A percentile compares a stretch with the other conserved stretches of the same genome.
These are phyloP conservation scores for Nicotiana tomentosiformis DNA, from an alignment of 257 asterid genomes.

Conservation along the genomic window DNA sequence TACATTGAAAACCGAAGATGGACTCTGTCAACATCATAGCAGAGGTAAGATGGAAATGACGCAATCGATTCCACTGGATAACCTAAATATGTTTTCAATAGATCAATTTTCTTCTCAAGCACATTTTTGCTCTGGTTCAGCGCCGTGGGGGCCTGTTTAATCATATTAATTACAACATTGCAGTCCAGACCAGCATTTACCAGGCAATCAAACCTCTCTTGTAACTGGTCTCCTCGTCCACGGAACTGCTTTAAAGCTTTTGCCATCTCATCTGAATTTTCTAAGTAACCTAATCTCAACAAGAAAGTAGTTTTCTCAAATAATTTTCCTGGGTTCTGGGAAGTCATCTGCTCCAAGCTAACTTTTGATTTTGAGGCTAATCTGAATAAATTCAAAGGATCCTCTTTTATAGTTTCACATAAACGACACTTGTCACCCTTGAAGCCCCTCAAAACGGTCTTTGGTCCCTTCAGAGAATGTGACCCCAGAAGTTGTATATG, in stretches of 20 bases:
- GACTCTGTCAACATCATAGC: slow-evolving; percentile 69
- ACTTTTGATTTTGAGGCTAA: slow-evolving; percentile 54
- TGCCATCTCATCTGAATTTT: slow-evolving; percentile 82
- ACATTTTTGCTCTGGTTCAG: slow-evolving; percentile 67
- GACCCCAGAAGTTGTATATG: slow-evolving; percentile 45
- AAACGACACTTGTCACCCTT: slow-evolving; percentile 42
- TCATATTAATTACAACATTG: slow-evolving; percentile 55
- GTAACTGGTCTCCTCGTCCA: slow-evolving; percentile 91
- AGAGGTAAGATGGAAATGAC: slow-evolving; percentile 64
- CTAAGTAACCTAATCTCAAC: slow-evolving; percentile 58
- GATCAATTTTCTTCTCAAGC: slow-evolving; percentile 55
- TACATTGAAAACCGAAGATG: slow-evolving; percentile 64
- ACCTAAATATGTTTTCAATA: slow-evolving; percentile 46
- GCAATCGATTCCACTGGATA: slow-evolving; percentile 68
- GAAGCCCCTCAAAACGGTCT: slow-evolving; percentile 53
- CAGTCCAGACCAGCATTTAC: slow-evolving; percentile 74
- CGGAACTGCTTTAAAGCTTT: slow-evolving; percentile 70
- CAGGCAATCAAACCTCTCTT: slow-evolving; percentile 83
- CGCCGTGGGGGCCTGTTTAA: slow-evolving; percentile 60
- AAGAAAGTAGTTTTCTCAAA: slow-evolving; percentile 58
- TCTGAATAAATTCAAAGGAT: slow-evolving; percentile 45
- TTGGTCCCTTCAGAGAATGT: slow-evolving; percentile 57
- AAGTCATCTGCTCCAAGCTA: slow-evolving; percentile 22
- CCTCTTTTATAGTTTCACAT: slow-evolving; percentile 40
- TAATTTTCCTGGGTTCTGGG: slow-evolving; percentile 47